phyloP scores from a whole-genome alignment of 441 rosid species.

The Melastoma candidum region DNA sequence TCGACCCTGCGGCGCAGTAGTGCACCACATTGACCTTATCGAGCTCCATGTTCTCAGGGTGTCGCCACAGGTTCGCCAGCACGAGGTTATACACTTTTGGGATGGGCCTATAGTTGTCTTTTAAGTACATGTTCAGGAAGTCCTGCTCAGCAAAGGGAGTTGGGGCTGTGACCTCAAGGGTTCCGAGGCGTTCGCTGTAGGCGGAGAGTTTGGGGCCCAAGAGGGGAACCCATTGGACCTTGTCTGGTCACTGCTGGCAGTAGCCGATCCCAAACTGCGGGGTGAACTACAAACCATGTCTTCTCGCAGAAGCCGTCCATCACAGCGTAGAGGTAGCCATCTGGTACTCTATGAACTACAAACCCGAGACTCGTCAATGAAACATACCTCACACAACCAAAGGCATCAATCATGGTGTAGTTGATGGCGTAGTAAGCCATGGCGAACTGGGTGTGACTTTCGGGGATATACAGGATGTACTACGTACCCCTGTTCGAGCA shows the following conservation, averaged over 20 bases:
- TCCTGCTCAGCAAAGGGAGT: slow-evolving; percentile 2
- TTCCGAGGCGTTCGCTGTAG: neutral
- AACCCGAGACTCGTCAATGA: no score
- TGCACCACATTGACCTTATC: slow-evolving; percentile 9
- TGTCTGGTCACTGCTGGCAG: no score
- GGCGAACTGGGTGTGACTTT: no score
- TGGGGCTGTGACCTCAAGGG: neutral
- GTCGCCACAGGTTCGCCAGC: slow-evolving; percentile 12
- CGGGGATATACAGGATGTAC: no score
- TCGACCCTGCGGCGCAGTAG: slow-evolving; percentile 10
- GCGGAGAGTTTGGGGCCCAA: neutral
- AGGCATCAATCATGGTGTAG: no score
- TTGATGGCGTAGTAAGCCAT: no score
- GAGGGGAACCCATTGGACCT: no score
- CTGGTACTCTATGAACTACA: neutral
- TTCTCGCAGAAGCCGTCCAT: slow-evolving; percentile 1
- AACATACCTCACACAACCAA: no score
- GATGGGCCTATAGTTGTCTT: slow-evolving; percentile 5
- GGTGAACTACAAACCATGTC: neutral
- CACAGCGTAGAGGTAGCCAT: neutral
- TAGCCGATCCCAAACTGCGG: no score
- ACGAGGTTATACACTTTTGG: slow-evolving; percentile 3
- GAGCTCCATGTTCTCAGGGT: neutral
- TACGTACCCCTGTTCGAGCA: no score
- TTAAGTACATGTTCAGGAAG: slow-evolving; percentile 10